A percentile compares a stretch with the other conserved stretches of the same genome.
phyloP scores from a whole-genome alignment of 352 stramenopile genomes.

The Pythium vanterpoolii region DNA sequence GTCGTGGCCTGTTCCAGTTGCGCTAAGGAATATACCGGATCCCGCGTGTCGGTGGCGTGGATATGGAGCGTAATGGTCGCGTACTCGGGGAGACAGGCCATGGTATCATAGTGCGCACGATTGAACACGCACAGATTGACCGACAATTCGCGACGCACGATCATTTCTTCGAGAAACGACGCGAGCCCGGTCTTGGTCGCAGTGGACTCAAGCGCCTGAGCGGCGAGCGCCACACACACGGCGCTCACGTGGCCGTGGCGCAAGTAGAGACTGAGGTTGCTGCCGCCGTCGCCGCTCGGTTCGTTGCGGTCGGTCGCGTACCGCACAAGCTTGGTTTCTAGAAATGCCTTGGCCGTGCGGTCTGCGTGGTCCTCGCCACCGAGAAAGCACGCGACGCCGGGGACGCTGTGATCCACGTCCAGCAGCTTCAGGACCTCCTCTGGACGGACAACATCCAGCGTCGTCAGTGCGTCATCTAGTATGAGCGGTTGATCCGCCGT shows the following conservation, averaged over 20 bases:
- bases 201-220: slow-evolving; percentile 51
- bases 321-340: slow-evolving; percentile 66
- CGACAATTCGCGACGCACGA: slow-evolving; percentile 95
- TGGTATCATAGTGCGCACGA: slow-evolving; percentile 88
- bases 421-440: slow-evolving; percentile 37
- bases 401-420: slow-evolving; percentile 64
- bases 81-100: slow-evolving; percentile 88
- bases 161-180: slow-evolving; percentile 96
- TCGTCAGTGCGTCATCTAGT: slow-evolving; percentile 16
- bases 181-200: slow-evolving; percentile 78
- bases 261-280: slow-evolving; percentile 92
- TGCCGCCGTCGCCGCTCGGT: slow-evolving; percentile 90
- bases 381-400: slow-evolving; percentile 47
- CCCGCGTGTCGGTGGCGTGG: slow-evolving; percentile 85
- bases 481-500: slow-evolving; percentile 27
- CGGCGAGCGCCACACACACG: slow-evolving; percentile 58
- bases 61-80: slow-evolving; percentile 90
- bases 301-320: slow-evolving; percentile 93
- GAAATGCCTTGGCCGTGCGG: slow-evolving; percentile 84
- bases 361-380: slow-evolving; percentile 69
- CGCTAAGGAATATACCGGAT: slow-evolving; percentile 89
- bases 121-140: slow-evolving; percentile 98
- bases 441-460: slow-evolving; percentile 45
- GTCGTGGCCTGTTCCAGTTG: slow-evolving; percentile 92
- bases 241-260: slow-evolving; percentile 91